Conservation (phyloP, 345 rosid species). For the Euphorbia pulcherrima region DNA sequence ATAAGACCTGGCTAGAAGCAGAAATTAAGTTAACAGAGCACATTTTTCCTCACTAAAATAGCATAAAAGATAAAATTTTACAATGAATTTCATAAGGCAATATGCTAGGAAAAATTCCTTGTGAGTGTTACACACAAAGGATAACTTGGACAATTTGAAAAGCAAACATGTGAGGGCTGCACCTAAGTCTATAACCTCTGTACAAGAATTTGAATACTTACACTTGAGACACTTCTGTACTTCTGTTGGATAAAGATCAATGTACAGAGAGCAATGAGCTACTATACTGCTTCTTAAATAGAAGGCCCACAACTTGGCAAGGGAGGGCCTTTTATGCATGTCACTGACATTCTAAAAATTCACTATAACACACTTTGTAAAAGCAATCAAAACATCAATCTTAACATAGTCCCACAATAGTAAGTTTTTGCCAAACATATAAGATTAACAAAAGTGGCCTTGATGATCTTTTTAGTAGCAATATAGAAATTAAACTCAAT, state of each 20-base stretch:
- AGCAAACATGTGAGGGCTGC: neutral
- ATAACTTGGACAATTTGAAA: no score
- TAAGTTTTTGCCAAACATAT: neutral
- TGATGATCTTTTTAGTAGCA: neutral
- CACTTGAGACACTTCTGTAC: neutral
- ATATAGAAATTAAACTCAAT: neutral
- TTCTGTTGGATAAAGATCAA: neutral
- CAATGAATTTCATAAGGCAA: neutral
- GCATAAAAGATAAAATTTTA: neutral
- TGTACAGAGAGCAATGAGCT: neutral
- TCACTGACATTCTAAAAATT: no score
- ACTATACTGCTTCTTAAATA: no score
- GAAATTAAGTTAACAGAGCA: constrained; percentile 1
- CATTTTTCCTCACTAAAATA: neutral
- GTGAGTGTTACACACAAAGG: no score
- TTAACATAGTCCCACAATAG: neutral
- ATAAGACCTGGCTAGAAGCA: constrained; percentile 51
- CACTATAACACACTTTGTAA: neutral
- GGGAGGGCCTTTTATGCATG: neutral
- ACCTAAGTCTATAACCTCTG: neutral
- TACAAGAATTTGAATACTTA: neutral
- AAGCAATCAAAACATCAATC: neutral
- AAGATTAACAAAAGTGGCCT: neutral
- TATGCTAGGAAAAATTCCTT: neutral
- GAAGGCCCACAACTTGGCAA: neutral